A percentile compares a stretch with the other conserved stretches of the same genome.
phyloP scores from a whole-genome alignment of 2,329 filamentous ascomycete genomes.

The Hysterium pulicare region DNA sequence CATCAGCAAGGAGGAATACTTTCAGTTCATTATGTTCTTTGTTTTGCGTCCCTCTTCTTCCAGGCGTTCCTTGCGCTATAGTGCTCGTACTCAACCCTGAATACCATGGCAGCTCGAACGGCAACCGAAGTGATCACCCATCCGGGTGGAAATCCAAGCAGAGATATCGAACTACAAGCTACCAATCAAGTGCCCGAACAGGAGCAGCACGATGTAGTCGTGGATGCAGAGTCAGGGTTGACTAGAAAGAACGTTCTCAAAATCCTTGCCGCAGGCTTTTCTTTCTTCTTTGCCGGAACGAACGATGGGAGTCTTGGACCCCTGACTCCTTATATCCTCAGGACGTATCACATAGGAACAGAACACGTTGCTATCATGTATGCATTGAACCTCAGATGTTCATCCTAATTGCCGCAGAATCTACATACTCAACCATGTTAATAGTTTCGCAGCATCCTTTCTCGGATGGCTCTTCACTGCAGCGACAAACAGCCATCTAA shows the following conservation, averaged over 20 bases:
- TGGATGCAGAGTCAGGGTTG: not conserved
- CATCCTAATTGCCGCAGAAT: too few relatives aligned
- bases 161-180: not conserved
- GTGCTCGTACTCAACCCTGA: too few relatives aligned
- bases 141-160: not conserved
- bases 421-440: constrained; percentile 23
- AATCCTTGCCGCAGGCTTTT: constrained; percentile 55
- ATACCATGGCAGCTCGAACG: not conserved
- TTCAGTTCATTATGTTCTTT: too few relatives aligned
- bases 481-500: constrained; percentile 53
- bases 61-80: too few relatives aligned
- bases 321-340: constrained; percentile 60
- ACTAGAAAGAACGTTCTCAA: constrained; percentile 36
- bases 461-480: constrained; percentile 59
- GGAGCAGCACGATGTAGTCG: not conserved
- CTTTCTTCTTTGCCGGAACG: constrained; percentile 63
- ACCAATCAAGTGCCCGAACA: not conserved
- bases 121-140: not conserved
- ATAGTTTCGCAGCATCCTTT: constrained; percentile 55
- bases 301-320: constrained; percentile 65
- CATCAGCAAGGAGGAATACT: too few relatives aligned
- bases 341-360: constrained; percentile 54
- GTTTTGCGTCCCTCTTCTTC: too few relatives aligned
- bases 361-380: constrained; percentile 46
- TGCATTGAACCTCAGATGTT: constrained; percentile 8